These are phyloP conservation scores for Tulasnella sp. DNA, from an alignment of 768 basidiomycete genomes.

Conservation along the genomic window DNA sequence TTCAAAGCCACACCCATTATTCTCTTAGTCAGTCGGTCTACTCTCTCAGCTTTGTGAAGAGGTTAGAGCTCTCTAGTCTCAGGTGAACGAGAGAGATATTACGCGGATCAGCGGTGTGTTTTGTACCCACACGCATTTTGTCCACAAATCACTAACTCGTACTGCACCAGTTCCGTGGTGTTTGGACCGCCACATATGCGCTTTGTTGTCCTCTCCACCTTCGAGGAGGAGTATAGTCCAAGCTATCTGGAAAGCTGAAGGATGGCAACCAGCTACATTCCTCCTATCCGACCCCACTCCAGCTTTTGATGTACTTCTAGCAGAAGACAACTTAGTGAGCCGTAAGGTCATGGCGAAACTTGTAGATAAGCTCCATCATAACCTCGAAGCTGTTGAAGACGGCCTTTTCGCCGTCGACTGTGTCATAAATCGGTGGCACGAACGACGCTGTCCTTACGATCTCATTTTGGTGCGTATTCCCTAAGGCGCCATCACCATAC, in stretches of 20 bases:
- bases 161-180: background rate
- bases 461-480: background rate
- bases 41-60: background rate
- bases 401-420: background rate
- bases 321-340: background rate
- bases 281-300: background rate
- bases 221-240: background rate
- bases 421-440: background rate
- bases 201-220: background rate
- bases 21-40: background rate
- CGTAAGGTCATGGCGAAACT: background rate
- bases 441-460: background rate
- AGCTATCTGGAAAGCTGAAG: background rate
- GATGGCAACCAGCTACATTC: background rate
- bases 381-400: background rate
- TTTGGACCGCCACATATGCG: background rate
- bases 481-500: background rate
- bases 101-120: background rate
- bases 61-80: background rate
- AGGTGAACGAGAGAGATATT: background rate
- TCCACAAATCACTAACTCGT: background rate
- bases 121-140: background rate
- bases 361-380: background rate
- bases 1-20: background rate
- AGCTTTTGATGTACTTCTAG: background rate